Percentiles rank a stretch among this genome's conserved stretches.
Evolutionary conservation across 208 protist species (phyloP).

Genomic region (Phytomonas sp.): DNA sequence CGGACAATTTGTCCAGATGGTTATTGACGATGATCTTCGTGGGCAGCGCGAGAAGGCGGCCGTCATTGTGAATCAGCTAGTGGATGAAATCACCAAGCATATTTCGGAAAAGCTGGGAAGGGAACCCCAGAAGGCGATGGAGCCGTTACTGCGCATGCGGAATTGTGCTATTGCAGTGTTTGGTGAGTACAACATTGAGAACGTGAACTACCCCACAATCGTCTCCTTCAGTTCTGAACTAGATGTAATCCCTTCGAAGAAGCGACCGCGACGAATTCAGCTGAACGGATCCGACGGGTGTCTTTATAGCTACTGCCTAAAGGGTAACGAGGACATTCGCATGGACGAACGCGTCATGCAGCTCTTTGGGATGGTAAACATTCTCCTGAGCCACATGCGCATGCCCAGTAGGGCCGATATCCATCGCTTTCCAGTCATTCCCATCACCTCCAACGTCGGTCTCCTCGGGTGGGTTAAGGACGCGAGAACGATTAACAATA

Average conservation of each 20-base stretch:
- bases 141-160: constrained; percentile 87
- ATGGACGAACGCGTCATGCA: constrained; percentile 99
- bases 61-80: constrained; percentile 83
- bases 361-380: constrained; percentile 99
- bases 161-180: constrained; percentile 97
- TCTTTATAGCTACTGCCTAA: constrained; percentile 97
- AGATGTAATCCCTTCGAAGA: constrained; percentile 98
- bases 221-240: constrained; percentile 92
- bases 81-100: constrained; percentile 96
- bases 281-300: constrained; percentile 95
- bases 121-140: constrained; percentile 92
- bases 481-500: constrained; percentile 97
- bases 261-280: constrained; percentile 96
- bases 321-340: constrained; percentile 97
- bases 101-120: constrained; percentile 93
- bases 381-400: constrained; percentile 92
- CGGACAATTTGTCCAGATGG: constrained; percentile 78
- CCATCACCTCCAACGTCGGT: constrained; percentile 98
- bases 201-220: constrained; percentile 90
- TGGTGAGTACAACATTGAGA: constrained; percentile 91
- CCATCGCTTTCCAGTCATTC: constrained; percentile 96
- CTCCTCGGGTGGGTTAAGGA: constrained; percentile 99
- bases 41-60: constrained; percentile 81
- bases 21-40: constrained; percentile 62
- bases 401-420: constrained; percentile 84